phyloP scores from a whole-genome alignment of 2,329 filamentous ascomycete species.

The Sarocladium strictum region DNA sequence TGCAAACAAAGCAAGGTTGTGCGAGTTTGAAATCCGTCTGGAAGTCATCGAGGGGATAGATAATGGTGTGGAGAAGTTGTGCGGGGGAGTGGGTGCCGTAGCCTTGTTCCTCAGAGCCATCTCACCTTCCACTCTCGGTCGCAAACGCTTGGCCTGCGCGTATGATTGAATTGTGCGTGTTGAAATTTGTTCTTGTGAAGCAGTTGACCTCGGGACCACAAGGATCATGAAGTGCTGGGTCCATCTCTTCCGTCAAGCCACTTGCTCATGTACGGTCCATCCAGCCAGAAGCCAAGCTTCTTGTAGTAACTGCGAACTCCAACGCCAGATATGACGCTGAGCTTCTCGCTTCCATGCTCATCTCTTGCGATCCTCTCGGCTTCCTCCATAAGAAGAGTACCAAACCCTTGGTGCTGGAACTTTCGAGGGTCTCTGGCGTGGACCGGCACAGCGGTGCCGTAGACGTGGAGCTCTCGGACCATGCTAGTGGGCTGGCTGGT shows the following conservation, averaged over 20 bases:
- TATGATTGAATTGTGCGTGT: background rate
- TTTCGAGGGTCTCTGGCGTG: slow-evolving; percentile 92
- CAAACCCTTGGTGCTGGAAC: slow-evolving; percentile 97
- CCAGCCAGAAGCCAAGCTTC: slow-evolving; percentile 87
- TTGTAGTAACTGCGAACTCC: slow-evolving; percentile 93
- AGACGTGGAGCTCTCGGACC: slow-evolving; percentile 92
- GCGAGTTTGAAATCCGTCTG: background rate
- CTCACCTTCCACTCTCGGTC: background rate
- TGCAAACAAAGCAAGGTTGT: no score
- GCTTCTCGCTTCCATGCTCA: slow-evolving; percentile 89
- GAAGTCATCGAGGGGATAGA: background rate
- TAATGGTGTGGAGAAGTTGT: background rate
- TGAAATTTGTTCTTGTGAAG: slow-evolving; percentile 2
- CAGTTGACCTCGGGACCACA: background rate
- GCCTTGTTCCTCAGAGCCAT: background rate
- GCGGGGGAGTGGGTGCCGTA: background rate
- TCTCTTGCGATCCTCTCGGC: slow-evolving; percentile 91
- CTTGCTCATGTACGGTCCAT: slow-evolving; percentile 80
- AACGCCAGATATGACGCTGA: slow-evolving; percentile 96
- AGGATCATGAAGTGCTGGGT: background rate
- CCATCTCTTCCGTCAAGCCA: slow-evolving; percentile 46
- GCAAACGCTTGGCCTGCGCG: background rate
- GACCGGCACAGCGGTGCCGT: slow-evolving; percentile 94
- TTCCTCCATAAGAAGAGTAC: slow-evolving; percentile 95
- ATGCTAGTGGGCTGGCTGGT: slow-evolving; percentile 82